These are phyloP conservation scores for Xylaria sp. DNA, from an alignment of 2,329 filamentous ascomycete genomes.

Conservation along the genomic window DNA sequence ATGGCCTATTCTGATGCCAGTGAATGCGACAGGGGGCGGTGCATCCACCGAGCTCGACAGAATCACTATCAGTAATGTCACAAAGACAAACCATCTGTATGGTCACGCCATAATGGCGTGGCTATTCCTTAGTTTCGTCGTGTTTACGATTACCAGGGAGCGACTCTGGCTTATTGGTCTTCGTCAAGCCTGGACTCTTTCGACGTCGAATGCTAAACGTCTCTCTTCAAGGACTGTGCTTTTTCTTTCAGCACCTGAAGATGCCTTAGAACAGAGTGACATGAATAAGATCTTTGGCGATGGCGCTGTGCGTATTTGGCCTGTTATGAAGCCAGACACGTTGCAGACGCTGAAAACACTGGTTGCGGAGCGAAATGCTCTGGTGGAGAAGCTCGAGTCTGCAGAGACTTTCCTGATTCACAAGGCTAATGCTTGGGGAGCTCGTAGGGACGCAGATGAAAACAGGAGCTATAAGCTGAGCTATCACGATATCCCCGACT, in stretches of 20 bases:
- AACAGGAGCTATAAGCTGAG: constrained; percentile 21
- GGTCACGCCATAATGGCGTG: constrained; percentile 85
- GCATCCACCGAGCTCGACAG: constrained; percentile 72
- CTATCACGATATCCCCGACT: constrained; percentile 42
- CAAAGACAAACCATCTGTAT: constrained; percentile 74
- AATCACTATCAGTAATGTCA: constrained; percentile 64
- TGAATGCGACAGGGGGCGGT: constrained; percentile 84
- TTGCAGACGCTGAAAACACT: constrained; percentile 82
- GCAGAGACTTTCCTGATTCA: constrained; percentile 86
- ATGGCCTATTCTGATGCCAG: constrained; percentile 84
- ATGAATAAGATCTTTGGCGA: constrained; percentile 82
- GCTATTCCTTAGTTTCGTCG: constrained; percentile 86
- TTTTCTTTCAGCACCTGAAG: constrained; percentile 85
- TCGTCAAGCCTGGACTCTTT: constrained; percentile 91
- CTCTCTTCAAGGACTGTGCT: constrained; percentile 92
- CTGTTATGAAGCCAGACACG: constrained; percentile 77
- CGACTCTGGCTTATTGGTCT: constrained; percentile 93
- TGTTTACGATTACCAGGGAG: constrained; percentile 90
- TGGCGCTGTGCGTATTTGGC: constrained; percentile 85
- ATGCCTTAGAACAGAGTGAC: constrained; percentile 78
- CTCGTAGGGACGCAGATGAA: constrained; percentile 37
- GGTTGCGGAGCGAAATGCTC: constrained; percentile 79
- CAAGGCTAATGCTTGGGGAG: constrained; percentile 73
- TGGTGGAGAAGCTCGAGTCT: constrained; percentile 80
- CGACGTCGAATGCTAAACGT: constrained; percentile 82